Base-by-base conservation (phyloP, 202 grass and related monocot species). In the Panicum virgatum region DNA sequence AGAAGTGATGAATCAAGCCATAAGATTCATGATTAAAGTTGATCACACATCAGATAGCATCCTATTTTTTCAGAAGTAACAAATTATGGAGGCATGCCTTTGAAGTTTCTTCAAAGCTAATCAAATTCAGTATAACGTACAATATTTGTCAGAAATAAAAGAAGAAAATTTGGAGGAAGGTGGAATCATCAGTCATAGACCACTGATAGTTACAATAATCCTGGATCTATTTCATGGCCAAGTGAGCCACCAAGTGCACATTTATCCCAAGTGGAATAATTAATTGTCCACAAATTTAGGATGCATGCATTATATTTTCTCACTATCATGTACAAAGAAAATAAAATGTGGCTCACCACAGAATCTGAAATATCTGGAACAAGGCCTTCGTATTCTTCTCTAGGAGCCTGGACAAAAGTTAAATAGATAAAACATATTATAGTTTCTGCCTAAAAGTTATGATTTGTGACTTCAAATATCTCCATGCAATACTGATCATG, bases 341-440 rank as follows among this genome's bases (percentile, higher is more conserved):
- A 42, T 10, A 51, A 83, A 83, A 83, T 22, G 62, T 50, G 39
- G 45, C 88, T 75, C 62, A 90, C 84, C 69, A 75, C 47, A 11
- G 75, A 69, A 69, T 90, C 62, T 48, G 75, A 61, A 83, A 75
- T 80, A 79, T 86, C 62, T 58, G 69, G 75, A 69, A 75, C 75
- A 86, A 74, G 69, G 20, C 39, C 80, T 75, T 83, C 84, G 25
- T 76, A 83, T 75, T 83, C 84, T 79, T 90, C 88, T 86, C 73
- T 80, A 48, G 75, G 69, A 86, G 22, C 58, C 88, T 86, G 62
- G 44, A 43, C 8, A 50, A 78, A 78, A 63, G 43, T 62, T 36
- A n/a, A 50, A 69, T 14, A 46, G 0, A 76, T 61, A 78, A 85
- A n/a, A n/a, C n/a, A n/a, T n/a, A 40, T 37, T 44, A 23, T 15